Evolutionary conservation across 2,329 filamentous ascomycete genomes (phyloP), one percentile per base, ranked within the genome.

Genomic region (Diaporthe sp.): DNA sequence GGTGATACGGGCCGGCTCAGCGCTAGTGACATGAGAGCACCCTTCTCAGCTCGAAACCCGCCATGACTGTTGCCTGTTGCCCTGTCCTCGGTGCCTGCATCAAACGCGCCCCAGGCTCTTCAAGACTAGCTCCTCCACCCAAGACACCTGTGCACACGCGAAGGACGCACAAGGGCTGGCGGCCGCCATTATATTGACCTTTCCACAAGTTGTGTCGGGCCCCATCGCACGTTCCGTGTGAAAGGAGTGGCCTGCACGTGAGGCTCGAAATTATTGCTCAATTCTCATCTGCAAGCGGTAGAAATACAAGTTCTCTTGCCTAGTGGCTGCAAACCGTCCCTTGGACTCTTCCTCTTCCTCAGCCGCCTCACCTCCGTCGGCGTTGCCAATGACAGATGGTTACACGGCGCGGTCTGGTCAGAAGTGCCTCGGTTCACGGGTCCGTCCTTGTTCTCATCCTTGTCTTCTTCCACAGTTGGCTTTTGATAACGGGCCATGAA

Each of bases 1-100:
- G 97, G 97, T 98, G 68, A 76, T 33, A 28, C 10, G 12, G 33
- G n/a, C 55, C 4, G 19, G 10, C 3, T 25, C 45, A 15, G 40
- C 30, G 22, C 42, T 67, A 22, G 28, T 10, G 30, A 33, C 13
- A 13, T n/a, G 30, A 7, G 9, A 13, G 22, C 30, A 22, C 30
- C 30, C 19, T 47, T n/a, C 40, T 35, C 10, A 15, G 8, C 13
- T 28, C 42, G 19, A n/a, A n/a, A 19, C 61, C 28, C 40, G 30
- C 30, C 30, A 50, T 19, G 12, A 17, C 28, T 3, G 61, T 19
- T 5, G 3, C 58, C 28, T 3, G 61, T 19, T 5, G 3, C 58
- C 35, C 5, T 7, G 30, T 28, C 42, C 25, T 17, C 33, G 30
- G 4, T 15, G 12, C 30, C 28, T 38, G 25, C 45, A 30, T 28